phyloP scores from a whole-genome alignment of 2,329 filamentous ascomycete species.

The Podosphaera fusca region DNA sequence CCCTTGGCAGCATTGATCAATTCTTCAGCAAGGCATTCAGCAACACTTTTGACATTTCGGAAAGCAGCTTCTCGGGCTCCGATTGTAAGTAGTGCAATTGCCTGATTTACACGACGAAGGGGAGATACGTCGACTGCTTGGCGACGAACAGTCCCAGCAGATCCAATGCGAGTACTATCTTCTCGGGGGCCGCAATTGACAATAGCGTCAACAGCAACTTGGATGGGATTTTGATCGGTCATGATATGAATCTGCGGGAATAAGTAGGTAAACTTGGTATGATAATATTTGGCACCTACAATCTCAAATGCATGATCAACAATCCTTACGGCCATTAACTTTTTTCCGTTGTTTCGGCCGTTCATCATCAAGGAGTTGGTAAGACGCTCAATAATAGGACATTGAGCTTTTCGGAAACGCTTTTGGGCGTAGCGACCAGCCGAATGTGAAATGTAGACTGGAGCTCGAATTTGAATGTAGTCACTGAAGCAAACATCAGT shows the following conservation, averaged over 20 bases:
- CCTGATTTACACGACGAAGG: constrained; percentile 98
- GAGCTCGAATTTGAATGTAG: constrained; percentile 98
- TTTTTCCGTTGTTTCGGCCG: constrained; percentile 99
- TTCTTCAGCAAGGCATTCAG: constrained; percentile 98
- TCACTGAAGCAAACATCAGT: constrained; percentile 39
- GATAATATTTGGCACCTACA: constrained; percentile 34
- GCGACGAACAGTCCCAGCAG: constrained; percentile 96
- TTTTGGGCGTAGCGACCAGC: constrained; percentile 97
- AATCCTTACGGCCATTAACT: constrained; percentile 99
- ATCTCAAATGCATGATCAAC: constrained; percentile 99
- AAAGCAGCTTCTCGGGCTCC: constrained; percentile 96
- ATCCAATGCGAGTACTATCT: constrained; percentile 99
- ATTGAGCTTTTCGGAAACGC: constrained; percentile 99
- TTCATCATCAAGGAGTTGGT: constrained; percentile 99
- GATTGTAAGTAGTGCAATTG: constrained; percentile 95
- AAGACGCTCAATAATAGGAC: constrained; percentile 99
- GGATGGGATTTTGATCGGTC: constrained; percentile 99
- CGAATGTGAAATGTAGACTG: constrained; percentile 97
- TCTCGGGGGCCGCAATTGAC: constrained; percentile 99
- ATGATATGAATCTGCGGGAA: constrained; percentile 81
- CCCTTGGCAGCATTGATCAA: constrained; percentile 99
- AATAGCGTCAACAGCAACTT: constrained; percentile 96
- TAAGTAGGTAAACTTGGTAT: constrained; percentile 4
- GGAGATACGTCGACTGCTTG: constrained; percentile 99
- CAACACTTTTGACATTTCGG: constrained; percentile 99